Percentiles rank a stretch among this genome's conserved stretches.
These are phyloP conservation scores for Fusarium acutatum DNA, from an alignment of 2,329 filamentous ascomycete genomes.

Conservation along the genomic window DNA sequence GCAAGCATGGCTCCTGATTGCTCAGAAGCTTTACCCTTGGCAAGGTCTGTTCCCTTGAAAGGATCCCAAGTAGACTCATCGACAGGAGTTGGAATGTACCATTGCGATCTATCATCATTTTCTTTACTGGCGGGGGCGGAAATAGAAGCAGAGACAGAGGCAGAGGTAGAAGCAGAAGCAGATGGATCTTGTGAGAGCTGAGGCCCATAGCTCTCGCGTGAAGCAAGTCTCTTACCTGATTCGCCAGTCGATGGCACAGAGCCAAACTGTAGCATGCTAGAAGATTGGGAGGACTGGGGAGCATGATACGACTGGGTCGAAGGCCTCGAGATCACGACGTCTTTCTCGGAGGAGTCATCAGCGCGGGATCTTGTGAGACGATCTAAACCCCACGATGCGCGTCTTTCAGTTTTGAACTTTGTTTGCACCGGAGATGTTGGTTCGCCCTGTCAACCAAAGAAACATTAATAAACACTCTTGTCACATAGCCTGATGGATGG, in stretches of 20 bases:
- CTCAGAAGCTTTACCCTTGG: conserved; percentile 16
- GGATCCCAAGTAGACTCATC: conserved; percentile 35
- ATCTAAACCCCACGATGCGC: conserved; percentile 56
- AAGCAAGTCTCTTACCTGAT: conserved; percentile 35
- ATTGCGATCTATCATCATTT: conserved; percentile 28
- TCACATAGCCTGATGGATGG: conserved; percentile 42
- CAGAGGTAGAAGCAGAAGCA: background rate
- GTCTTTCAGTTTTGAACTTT: conserved; percentile 51
- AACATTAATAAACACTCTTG: conserved; percentile 49
- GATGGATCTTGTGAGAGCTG: conserved; percentile 11
- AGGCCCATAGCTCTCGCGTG: conserved; percentile 23
- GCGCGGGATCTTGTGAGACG: conserved; percentile 46
- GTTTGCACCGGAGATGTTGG: conserved; percentile 44
- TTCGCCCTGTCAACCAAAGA: conserved; percentile 50
- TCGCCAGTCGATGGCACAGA: conserved; percentile 29
- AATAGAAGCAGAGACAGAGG: background rate
- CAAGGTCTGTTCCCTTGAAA: conserved; percentile 28
- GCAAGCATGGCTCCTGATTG: conserved; percentile 13
- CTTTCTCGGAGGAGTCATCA: conserved; percentile 32
- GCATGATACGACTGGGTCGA: conserved; percentile 33
- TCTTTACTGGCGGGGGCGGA: conserved; percentile 19
- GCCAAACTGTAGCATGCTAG: conserved; percentile 32
- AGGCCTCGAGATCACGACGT: conserved; percentile 27
- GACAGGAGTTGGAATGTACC: conserved; percentile 36
- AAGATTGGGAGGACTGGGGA: conserved; percentile 35